Conservation (phyloP, 176 grass and related monocot species). For the bread wheat (Triticum aestivum) region DNA sequence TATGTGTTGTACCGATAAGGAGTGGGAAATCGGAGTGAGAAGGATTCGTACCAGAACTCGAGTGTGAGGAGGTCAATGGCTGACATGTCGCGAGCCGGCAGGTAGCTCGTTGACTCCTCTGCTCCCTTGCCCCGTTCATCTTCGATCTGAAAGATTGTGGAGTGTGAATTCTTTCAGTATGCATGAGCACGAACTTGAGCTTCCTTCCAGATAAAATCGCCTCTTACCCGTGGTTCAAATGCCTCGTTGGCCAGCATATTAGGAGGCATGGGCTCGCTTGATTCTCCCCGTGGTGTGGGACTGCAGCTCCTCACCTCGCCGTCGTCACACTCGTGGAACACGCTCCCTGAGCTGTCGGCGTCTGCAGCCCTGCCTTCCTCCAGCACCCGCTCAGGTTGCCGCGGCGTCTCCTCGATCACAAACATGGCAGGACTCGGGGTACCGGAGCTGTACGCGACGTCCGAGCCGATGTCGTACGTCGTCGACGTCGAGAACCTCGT, state of each 20-base stretch:
- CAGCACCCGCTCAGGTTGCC: neutral
- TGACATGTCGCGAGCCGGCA: neutral
- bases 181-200: neutral
- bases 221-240: conserved; percentile 14
- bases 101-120: conserved; percentile 8
- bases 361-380: neutral
- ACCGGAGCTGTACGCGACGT: conserved; percentile 41
- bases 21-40: neutral
- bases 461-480: conserved; percentile 31
- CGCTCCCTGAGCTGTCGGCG: neutral
- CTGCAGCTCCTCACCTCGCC: neutral
- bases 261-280: conserved; percentile 10
- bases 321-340: conserved; percentile 8
- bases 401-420: neutral
- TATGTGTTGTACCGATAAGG: neutral
- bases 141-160: conserved; percentile 8
- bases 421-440: conserved; percentile 14
- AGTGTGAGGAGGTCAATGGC: conserved; percentile 28
- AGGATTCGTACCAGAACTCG: conserved; percentile 31
- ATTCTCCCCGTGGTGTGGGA: neutral
- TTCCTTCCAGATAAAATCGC: neutral
- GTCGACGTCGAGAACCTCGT: conserved; percentile 7
- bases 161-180: neutral
- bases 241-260: neutral
- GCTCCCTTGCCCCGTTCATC: conserved; percentile 15